These are phyloP conservation scores for Pugionium dolabratum DNA, from an alignment of 345 rosid genomes.

Conservation along the genomic window DNA sequence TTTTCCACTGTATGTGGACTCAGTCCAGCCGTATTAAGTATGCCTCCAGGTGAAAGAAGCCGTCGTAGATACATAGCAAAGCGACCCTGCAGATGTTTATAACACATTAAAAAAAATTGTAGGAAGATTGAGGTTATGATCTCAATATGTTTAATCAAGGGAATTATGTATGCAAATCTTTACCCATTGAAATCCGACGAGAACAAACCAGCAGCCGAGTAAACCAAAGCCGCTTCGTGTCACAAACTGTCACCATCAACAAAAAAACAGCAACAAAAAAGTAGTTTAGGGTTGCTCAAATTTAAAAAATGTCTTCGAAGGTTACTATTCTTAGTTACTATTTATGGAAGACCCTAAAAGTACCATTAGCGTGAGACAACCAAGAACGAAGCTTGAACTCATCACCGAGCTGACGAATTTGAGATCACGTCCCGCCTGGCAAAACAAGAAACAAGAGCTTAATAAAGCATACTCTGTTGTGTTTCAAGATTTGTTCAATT, in stretches of 20 bases:
- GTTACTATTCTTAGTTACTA: neutral
- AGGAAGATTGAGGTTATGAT: neutral
- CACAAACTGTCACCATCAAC: constrained; percentile 45
- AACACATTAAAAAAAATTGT: neutral
- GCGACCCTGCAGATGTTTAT: constrained; percentile 54
- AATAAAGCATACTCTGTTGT: neutral
- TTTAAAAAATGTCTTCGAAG: neutral
- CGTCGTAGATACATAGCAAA: constrained; percentile 54
- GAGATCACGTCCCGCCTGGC: constrained; percentile 82
- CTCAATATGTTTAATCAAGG: neutral
- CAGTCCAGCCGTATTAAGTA: constrained; percentile 48
- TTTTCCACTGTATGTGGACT: constrained; percentile 40
- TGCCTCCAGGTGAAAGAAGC: constrained; percentile 60
- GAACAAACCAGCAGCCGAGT: constrained; percentile 69
- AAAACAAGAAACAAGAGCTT: constrained; percentile 14
- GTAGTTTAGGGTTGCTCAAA: constrained; percentile 5
- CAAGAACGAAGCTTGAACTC: constrained; percentile 63
- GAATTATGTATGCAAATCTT: constrained; percentile 19
- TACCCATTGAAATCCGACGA: constrained; percentile 83
- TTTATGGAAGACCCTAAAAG: constrained; percentile 6
- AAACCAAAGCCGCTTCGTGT: constrained; percentile 61
- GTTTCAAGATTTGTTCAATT: neutral
- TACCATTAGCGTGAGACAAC: constrained; percentile 65
- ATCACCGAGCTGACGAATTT: constrained; percentile 65
- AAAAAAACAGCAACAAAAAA: neutral